Evolutionary conservation across 2,329 filamentous ascomycete genomes (phyloP).

Genomic region (Dactylellina haptotyla): DNA sequence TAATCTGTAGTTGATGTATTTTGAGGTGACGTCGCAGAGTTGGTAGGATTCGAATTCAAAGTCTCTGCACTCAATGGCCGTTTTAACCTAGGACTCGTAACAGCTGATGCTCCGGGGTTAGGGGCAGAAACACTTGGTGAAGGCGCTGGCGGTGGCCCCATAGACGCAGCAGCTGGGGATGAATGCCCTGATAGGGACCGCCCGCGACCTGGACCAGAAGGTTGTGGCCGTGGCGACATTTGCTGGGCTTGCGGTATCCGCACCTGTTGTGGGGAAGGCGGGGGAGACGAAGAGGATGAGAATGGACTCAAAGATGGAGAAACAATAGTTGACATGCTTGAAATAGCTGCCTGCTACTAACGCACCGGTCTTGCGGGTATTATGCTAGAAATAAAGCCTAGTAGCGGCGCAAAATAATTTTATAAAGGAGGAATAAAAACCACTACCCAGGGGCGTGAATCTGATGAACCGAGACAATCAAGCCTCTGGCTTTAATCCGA

Average conservation of each 20-base stretch:
- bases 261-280: slow-evolving; percentile 47
- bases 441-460: too few relatives aligned
- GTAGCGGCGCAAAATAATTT: neutral
- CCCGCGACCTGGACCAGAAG: slow-evolving; percentile 9
- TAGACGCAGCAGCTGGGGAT: slow-evolving; percentile 20
- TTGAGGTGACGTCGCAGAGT: slow-evolving; percentile 20
- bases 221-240: slow-evolving; percentile 34
- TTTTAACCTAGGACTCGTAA: slow-evolving; percentile 42
- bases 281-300: slow-evolving; percentile 44
- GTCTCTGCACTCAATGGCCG: slow-evolving; percentile 45
- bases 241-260: slow-evolving; percentile 38
- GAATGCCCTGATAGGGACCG: slow-evolving; percentile 13
- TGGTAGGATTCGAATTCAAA: slow-evolving; percentile 16
- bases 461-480: too few relatives aligned
- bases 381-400: neutral
- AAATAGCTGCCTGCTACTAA: slow-evolving; percentile 5
- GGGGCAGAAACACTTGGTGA: slow-evolving; percentile 28
- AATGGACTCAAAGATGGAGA: slow-evolving; percentile 45
- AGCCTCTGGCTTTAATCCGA: neutral
- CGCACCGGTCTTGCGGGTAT: neutral
- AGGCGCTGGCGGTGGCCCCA: slow-evolving; percentile 40
- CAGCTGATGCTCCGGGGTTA: slow-evolving; percentile 5
- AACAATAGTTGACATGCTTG: slow-evolving; percentile 49
- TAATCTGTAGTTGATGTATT: slow-evolving; percentile 5
- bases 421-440: too few relatives aligned